Evolutionary conservation across 805 yeast genomes (phyloP), one percentile per base, ranked within the genome.

Genomic region (Cyberlindnera subsufficiens): DNA sequence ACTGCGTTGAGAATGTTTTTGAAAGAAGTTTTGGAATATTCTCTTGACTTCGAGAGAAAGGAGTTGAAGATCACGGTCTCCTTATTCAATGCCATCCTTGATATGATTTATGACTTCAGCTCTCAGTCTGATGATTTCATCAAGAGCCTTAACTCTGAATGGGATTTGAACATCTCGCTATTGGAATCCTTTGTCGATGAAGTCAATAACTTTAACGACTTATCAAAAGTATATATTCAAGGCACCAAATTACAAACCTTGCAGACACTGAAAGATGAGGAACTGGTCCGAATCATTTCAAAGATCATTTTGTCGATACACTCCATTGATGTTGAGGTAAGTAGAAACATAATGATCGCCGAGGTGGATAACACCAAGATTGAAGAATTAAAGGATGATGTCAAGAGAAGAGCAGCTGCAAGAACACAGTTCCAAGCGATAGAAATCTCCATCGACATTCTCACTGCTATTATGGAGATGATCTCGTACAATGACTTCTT

Each of bases 381-480:
- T 3, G 49, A 54, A 32, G 44, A 48, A 18, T 46, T 66, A 10
- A 66, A 61, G 36, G 61, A 64, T 20, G 65, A 64, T 34, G 60
- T 72, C 3, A 68, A 67, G 22, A 67, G 65, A 35, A 69, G 74
- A 42, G 55, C 63, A 7, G 56, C 56, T 13, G 77, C 85, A 3
- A 72, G 74, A 49, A 63, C 72, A 35, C 72, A 75, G 39, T 62
- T 84, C 38, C 82, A 82, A 49, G 71, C 85, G 4, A 65, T 85
- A 18, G 95, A 87, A 52, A 71, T 82, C 1, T 69, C 84, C 0
- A 63, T 90, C 18, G 98, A 91, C 59, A 60, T 91, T 29, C 67
- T 87, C 19, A 78, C 96, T 1, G 84, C 90, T 1, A 68, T 81
- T 6, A 74, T 84, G 52, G 96, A 89, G 59, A 62, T 67, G 25